Evolutionary conservation across 2,329 filamentous ascomycete genomes (phyloP).

Genomic region (Aureobasidium subglaciale): DNA sequence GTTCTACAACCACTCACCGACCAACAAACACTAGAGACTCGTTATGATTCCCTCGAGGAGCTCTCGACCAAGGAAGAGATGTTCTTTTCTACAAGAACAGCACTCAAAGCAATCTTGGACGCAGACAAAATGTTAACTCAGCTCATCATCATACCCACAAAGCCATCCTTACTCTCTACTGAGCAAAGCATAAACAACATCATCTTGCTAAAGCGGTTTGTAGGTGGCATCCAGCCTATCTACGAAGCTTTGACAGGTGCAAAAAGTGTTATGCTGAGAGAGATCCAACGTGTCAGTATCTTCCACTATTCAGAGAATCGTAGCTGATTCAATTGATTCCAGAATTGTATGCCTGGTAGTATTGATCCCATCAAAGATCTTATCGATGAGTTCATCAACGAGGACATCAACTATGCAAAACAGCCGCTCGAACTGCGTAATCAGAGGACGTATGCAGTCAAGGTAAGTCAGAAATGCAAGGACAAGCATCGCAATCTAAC

Average conservation of each 20-base stretch:
- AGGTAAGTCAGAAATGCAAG: slow-evolving; percentile 37
- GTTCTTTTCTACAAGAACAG: slow-evolving; percentile 71
- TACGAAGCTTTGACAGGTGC: slow-evolving; percentile 61
- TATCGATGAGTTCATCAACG: slow-evolving; percentile 67
- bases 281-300: slow-evolving; percentile 49
- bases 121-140: slow-evolving; percentile 74
- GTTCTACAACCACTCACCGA: slow-evolving; percentile 83
- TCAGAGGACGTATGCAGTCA: slow-evolving; percentile 84
- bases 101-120: slow-evolving; percentile 68
- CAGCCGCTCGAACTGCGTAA: slow-evolving; percentile 80
- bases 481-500: not conserved
- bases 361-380: slow-evolving; percentile 54
- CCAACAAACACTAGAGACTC: slow-evolving; percentile 56
- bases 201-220: slow-evolving; percentile 77
- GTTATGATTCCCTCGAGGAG: slow-evolving; percentile 80
- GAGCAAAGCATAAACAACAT: slow-evolving; percentile 83
- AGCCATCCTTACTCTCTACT: slow-evolving; percentile 58
- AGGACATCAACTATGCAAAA: slow-evolving; percentile 70
- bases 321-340: not conserved
- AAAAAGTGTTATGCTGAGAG: slow-evolving; percentile 55
- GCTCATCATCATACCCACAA: slow-evolving; percentile 69
- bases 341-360: slow-evolving; percentile 59
- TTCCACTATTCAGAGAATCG: not conserved
- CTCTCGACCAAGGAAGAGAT: slow-evolving; percentile 75
- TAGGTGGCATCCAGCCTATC: slow-evolving; percentile 60